Evolutionary conservation across 2,329 filamentous ascomycete species (phyloP).

Genomic region (Pleomassaria siparia): DNA sequence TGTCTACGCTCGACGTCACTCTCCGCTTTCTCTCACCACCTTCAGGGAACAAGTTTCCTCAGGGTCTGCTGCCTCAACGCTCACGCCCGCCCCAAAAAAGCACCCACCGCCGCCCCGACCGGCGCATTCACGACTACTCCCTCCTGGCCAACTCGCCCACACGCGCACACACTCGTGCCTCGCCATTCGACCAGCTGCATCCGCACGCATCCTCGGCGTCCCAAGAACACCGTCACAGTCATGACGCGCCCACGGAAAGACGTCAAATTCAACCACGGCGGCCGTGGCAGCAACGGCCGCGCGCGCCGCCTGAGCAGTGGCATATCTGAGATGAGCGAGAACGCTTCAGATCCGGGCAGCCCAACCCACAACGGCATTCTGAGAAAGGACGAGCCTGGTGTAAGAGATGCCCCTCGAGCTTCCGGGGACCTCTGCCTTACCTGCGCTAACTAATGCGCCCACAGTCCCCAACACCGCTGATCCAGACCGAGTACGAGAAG

Average conservation of each 20-base stretch:
- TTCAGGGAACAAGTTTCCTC: neutral
- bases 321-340: constrained; percentile 71
- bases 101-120: neutral
- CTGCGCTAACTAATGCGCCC: constrained; percentile 19
- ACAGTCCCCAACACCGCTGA: constrained; percentile 42
- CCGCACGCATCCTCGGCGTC: constrained; percentile 1
- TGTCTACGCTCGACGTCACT: neutral
- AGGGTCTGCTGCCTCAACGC: neutral
- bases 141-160: neutral
- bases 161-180: neutral
- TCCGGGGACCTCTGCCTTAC: neutral
- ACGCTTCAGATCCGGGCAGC: constrained; percentile 54
- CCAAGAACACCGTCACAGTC: neutral
- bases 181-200: neutral
- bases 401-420: constrained; percentile 5
- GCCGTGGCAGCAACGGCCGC: constrained; percentile 50
- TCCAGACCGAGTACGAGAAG: constrained; percentile 83
- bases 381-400: constrained; percentile 19
- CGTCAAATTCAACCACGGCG: constrained; percentile 62
- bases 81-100: neutral
- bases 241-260: constrained; percentile 54
- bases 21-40: neutral
- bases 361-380: constrained; percentile 49
- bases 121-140: neutral
- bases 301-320: constrained; percentile 65